A percentile compares a stretch with the other conserved stretches of the same genome.
Conservation (phyloP, 331 rosid species). For the Malus hybrid region DNA sequence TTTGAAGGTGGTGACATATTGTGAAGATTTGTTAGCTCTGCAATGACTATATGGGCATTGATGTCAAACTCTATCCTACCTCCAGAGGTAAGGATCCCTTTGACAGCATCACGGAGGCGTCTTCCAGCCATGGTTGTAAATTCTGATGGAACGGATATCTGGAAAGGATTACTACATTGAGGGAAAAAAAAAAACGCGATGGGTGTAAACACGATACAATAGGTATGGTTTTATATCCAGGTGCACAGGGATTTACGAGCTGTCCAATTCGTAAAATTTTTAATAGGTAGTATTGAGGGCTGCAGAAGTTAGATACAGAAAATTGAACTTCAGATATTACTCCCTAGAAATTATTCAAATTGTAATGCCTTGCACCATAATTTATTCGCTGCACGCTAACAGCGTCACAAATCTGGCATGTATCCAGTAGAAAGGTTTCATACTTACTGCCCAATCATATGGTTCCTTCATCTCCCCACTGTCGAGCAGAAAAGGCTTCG, state of each 20-base stretch:
- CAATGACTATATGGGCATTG: conserved; percentile 16
- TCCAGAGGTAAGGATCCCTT: conserved; percentile 1
- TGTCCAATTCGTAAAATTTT: conserved; percentile 17
- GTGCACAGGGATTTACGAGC: conserved; percentile 12
- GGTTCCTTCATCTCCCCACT: conserved; percentile 24
- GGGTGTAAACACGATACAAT: not conserved
- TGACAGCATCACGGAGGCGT: conserved; percentile 15
- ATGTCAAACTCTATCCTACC: not conserved
- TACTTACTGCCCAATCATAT: conserved; percentile 25
- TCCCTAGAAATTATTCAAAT: not conserved
- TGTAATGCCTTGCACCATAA: not conserved
- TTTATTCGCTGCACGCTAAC: not conserved
- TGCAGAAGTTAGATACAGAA: not conserved
- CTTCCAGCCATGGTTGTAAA: conserved; percentile 28
- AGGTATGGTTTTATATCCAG: conserved; percentile 1
- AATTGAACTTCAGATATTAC: not conserved
- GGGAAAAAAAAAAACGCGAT: not conserved
- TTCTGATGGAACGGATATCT: conserved; percentile 5
- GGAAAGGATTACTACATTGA: not conserved
- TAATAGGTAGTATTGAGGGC: conserved; percentile 20
- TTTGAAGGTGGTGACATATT: conserved; percentile 15
- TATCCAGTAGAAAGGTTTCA: not conserved
- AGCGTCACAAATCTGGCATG: not conserved
- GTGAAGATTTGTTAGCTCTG: conserved; percentile 20
- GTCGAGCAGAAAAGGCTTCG: conserved; percentile 20